Base-by-base conservation (phyloP, 495 filamentous ascomycete species). In the Annulohypoxylon bovei region DNA sequence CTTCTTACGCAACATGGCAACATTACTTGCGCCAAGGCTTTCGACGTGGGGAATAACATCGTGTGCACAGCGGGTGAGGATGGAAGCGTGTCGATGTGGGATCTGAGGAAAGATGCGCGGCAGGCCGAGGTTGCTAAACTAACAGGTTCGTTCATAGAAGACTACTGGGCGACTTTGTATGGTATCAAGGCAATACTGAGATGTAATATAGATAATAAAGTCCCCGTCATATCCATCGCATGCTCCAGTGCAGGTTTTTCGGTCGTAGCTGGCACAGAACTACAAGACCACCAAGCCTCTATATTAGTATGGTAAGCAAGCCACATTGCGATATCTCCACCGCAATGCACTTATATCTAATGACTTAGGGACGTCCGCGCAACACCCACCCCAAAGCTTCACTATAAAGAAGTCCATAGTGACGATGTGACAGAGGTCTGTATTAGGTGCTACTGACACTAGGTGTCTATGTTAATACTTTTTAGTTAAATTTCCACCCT, bases 331-430 rank as follows among this genome's bases (percentile, higher is more conserved):
- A 44, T 28, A 12, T 16, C 5, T 23, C 25, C n/a, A 47, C 49
- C 16, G 27, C 37, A 56, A 22, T 40, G 23, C 49, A 54, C 44
- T 62, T 62, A 46, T 65, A 65, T 52, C 27, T 55, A 40, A 14
- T 11, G 18, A 32, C 62, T 67, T 62, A 93, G 90, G 90, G 92
- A 94, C 77, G 82, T 87, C 56, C 86, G 92, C 75, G 88, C 86
- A 55, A 78, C 86, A 0, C 65, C 77, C 42, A 71, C 80, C 25
- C 85, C 86, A 7, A 79, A 83, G 49, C 81, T 86, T 25, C 82
- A 90, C 73, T 95, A 95, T 74, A 83, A 89, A 32, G 95, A 98
- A 73, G 91, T 92, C 53, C 95, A 98, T 78, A 95, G 91, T 60
- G 95, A 98, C 79, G 93, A 97, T 76, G 86, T 98, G 52, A 97